Percentiles rank a stretch among this genome's conserved stretches.
Evolutionary conservation across 2,329 filamentous ascomycete species (phyloP).

Genomic region (Diaporthe caulivora): DNA sequence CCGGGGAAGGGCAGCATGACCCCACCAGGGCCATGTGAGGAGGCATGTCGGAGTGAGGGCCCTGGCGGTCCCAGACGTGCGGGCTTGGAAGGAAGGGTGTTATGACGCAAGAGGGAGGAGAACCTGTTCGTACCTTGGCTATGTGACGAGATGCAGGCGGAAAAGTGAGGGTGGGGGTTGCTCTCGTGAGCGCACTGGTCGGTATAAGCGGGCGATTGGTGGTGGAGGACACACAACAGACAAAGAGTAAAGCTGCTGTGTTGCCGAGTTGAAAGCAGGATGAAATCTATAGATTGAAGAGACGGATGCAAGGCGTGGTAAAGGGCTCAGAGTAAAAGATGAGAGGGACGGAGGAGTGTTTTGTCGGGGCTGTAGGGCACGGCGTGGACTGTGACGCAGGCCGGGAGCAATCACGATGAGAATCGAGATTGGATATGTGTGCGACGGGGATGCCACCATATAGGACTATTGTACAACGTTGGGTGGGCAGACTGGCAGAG

Average conservation of each 20-base stretch:
- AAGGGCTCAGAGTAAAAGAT: neutral
- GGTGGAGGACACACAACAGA: neutral
- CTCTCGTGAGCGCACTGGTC: neutral
- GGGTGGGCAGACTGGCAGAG: too few relatives aligned
- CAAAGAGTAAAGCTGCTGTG: neutral
- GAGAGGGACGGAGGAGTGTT: conserved; percentile 7
- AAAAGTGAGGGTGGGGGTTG: neutral
- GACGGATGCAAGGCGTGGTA: neutral
- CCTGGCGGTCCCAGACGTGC: conserved; percentile 9
- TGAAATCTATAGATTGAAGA: neutral
- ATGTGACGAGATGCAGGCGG: neutral
- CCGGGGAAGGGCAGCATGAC: neutral
- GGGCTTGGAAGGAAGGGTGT: conserved; percentile 4
- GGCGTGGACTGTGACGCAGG: conserved; percentile 31
- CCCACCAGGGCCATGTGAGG: conserved; percentile 7
- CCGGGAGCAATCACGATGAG: conserved; percentile 35
- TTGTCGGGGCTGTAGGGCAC: conserved; percentile 11
- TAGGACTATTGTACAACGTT: neutral
- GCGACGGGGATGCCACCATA: neutral
- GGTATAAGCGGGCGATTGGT: neutral
- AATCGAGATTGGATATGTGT: conserved; percentile 34
- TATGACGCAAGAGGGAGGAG: conserved; percentile 16
- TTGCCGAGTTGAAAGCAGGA: neutral
- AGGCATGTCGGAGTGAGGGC: neutral
- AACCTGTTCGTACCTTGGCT: conserved; percentile 4